Percentiles rank a stretch among this genome's conserved stretches.
phyloP scores from a whole-genome alignment of 371 early-diverging fungal genomes.

The Zopfochytrium polystomum region DNA sequence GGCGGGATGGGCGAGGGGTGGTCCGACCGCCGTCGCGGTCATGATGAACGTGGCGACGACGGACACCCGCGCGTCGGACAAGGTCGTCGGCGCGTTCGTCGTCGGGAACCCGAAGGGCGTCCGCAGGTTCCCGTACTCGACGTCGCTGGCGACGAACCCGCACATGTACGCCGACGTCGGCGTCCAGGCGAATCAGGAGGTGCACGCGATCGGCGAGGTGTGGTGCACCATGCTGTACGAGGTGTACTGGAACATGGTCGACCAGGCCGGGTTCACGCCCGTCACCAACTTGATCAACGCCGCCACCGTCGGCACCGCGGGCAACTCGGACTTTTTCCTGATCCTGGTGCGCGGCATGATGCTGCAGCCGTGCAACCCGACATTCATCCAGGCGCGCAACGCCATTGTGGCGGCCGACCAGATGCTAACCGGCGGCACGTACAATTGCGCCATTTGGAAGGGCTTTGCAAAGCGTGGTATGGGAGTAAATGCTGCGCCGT shows the following conservation, averaged over 20 bases:
- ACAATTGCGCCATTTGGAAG: conserved; percentile 30
- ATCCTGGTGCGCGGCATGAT: no score
- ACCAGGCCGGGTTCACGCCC: no score
- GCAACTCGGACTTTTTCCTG: no score
- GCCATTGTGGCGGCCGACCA: conserved; percentile 35
- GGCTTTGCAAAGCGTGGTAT: no score
- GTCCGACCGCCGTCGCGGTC: conserved; percentile 18
- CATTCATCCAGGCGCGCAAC: conserved; percentile 35
- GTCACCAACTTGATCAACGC: no score
- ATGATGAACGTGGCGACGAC: conserved; percentile 11
- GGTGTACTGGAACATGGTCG: no score
- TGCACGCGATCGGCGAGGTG: conserved; percentile 40
- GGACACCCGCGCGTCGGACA: conserved; percentile 28
- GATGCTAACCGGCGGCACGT: conserved; percentile 18
- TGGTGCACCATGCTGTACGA: conserved; percentile 68
- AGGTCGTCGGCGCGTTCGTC: conserved; percentile 25
- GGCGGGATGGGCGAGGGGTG: no score
- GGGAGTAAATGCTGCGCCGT: no score
- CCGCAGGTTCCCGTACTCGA: no score
- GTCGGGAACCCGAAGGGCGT: conserved; percentile 38
- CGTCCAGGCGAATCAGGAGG: conserved; percentile 11
- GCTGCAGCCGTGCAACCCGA: no score
- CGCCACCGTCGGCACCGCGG: no score
- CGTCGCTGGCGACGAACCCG: conserved; percentile 37
- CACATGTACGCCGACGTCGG: conserved; percentile 14